Evolutionary conservation across 2,329 filamentous ascomycete species (phyloP), one percentile per base, ranked within the genome.

Genomic region (Aspergillus latus): DNA sequence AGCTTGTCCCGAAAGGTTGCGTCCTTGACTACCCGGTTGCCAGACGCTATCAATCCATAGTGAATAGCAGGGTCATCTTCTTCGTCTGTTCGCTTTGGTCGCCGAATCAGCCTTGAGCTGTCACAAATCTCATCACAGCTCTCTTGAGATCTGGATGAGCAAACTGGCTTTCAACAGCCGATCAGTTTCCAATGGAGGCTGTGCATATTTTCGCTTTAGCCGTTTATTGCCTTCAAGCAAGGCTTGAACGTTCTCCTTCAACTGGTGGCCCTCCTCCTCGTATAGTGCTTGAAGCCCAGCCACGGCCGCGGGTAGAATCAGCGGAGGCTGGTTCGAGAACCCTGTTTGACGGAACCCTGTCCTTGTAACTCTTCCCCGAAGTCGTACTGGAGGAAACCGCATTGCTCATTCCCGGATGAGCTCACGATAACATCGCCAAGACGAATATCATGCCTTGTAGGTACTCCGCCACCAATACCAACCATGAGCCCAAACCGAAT

Each of bases 401-500:
- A 15, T 10, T 13, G 29, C 13, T 29, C 29, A 36, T 36, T 36
- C 21, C 21, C 21, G 32, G 45, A 10, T 21, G 45, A 34, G 15
- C 45, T 48, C 29, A 48, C 45, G 15, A 48, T 11, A 48, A 48
- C 16, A 36, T 48, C 45, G 45, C 45, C 45, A 16, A 48, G 45
- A 36, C 45, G 45, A 16, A 48, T 48, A 30, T 48, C 45, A 34
- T 48, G 29, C 26, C 21, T 21, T 21, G 51, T 51, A 13, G 64
- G 63, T 29, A 61, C 62, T 10, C 64, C 65, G 32, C 64, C 63
- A 3, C 65, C 64, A 34, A 67, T 59, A 7, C 61, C 62, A 2
- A 67, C 64, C 57, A 66, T 59, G 30, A 68, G 50, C 9, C 57
- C 54, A 50, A 68, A 59, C 13, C 57, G 55, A 9, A 68, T 52